These are phyloP conservation scores for Coleophoma cylindrospora DNA, from an alignment of 2,329 filamentous ascomycete species.

Conservation along the genomic window DNA sequence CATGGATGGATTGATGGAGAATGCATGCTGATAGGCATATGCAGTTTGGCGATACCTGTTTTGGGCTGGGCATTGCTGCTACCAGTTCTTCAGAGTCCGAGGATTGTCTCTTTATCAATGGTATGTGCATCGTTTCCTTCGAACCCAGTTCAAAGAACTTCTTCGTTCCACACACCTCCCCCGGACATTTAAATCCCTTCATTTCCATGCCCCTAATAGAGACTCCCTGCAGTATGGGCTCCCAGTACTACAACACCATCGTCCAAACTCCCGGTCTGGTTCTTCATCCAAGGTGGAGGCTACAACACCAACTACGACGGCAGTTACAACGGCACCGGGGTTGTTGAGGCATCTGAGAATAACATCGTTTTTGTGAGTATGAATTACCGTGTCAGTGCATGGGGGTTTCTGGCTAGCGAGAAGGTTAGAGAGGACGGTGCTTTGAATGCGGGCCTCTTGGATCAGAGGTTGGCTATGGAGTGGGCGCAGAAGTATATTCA, in stretches of 20 bases:
- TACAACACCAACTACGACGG: conserved; percentile 43
- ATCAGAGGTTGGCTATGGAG: conserved; percentile 53
- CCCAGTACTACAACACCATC: conserved; percentile 31
- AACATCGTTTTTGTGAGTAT: conserved; percentile 54
- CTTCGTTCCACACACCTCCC: no score
- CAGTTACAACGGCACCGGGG: conserved; percentile 44
- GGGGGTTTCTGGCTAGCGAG: conserved; percentile 57
- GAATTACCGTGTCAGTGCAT: conserved; percentile 58
- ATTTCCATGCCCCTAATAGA: no score
- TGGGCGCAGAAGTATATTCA: conserved; percentile 59
- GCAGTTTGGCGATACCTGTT: conserved; percentile 41
- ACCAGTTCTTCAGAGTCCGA: conserved; percentile 26
- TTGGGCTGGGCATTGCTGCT: conserved; percentile 27
- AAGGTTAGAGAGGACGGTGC: conserved; percentile 48
- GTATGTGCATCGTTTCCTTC: no score
- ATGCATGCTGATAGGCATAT: no score
- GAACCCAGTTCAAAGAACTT: no score
- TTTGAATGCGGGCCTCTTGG: conserved; percentile 59
- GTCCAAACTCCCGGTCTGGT: conserved; percentile 46
- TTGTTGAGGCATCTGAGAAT: conserved; percentile 37
- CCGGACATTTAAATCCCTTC: no score
- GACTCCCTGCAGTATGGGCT: conserved; percentile 27
- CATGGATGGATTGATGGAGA: no score
- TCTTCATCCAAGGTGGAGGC: conserved; percentile 46
- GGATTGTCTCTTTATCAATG: conserved; percentile 40